Evolutionary conservation across 2,329 filamentous ascomycete genomes (phyloP), one percentile per base, ranked within the genome.

Genomic region (Ceratocystis harringtonii): DNA sequence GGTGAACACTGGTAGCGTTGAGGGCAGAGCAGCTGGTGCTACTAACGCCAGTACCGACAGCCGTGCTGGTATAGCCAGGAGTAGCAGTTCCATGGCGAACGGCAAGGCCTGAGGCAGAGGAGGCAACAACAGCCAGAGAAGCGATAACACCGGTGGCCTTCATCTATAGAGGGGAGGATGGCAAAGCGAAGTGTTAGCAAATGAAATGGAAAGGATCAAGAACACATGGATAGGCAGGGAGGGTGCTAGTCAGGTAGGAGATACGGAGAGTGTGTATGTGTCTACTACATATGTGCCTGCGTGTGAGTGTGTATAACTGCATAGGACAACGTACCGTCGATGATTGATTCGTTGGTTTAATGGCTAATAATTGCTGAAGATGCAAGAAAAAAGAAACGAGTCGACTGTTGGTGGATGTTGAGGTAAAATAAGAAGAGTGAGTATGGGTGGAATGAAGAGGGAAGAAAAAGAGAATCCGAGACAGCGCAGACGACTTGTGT

Each of bases 1-100:
- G 8, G 32, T 61, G 58, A 19, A 15, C 17, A 41, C 17, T 10
- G 36, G 30, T 44, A 32, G 55, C n/a, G 55, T 58, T 58, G 15
- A 57, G 22, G 52, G 55, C 19, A n/a, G 55, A 58, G 55, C 55
- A 58, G 28, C 55, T 62, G 25, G 61, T 45, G 43, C 61, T 48
- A 50, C 17, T 15, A 32, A 22, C 41, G 25, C 61, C 22, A 44
- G 61, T 62, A 62, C 61, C 61, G 25, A 48, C 61, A 17, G 45
- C n/a, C 1, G 52, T 36, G 55, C 28, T n/a, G 5, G 55, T 36
- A 36, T 6, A 30, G 2, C 55, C 12, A n/a, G 28, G 17, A 58
- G 41, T 30, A 45, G 30, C 41, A 28, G 22, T 48, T 36, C 12
- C 43, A 30, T 44, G n/a, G 12, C 41, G 12, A 19, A 48, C 41